Evolutionary conservation across 305 asterid species (phyloP).

Genomic region (Coffea humblotiana): DNA sequence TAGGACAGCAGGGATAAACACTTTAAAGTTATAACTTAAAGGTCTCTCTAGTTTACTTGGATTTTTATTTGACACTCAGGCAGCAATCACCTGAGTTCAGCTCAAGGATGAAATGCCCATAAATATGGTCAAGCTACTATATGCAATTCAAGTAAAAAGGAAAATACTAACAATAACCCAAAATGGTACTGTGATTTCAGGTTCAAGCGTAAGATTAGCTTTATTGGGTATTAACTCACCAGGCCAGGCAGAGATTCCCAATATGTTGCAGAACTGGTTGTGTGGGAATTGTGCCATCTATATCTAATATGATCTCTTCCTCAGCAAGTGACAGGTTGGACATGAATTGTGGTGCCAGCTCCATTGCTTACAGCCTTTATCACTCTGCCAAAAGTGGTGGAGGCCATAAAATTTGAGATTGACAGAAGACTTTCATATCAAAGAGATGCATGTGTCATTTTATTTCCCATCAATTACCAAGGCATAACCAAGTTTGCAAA

Average conservation of each 20-base stretch:
- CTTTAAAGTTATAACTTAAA: constrained; percentile 1
- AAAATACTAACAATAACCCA: neutral
- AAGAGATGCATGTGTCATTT: neutral
- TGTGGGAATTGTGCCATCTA: constrained; percentile 83
- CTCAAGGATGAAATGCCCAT: neutral
- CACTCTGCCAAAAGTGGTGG: constrained; percentile 49
- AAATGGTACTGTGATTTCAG: neutral
- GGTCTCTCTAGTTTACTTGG: neutral
- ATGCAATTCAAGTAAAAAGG: neutral
- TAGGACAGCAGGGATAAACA: neutral
- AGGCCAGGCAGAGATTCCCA: constrained; percentile 98
- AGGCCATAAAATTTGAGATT: constrained; percentile 5
- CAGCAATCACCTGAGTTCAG: neutral
- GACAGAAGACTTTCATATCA: neutral
- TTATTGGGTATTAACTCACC: constrained; percentile 46
- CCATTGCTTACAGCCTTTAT: constrained; percentile 63
- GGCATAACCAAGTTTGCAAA: neutral
- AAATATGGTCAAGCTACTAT: neutral
- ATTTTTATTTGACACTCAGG: neutral
- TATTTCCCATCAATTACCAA: neutral
- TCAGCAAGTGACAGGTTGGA: constrained; percentile 74
- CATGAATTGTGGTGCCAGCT: constrained; percentile 58
- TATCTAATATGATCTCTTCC: constrained; percentile 74
- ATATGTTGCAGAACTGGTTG: constrained; percentile 78
- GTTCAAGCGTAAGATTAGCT: neutral